Conservation (phyloP, 2,329 filamentous ascomycete species). For the Decorospora gaudefroyi region DNA sequence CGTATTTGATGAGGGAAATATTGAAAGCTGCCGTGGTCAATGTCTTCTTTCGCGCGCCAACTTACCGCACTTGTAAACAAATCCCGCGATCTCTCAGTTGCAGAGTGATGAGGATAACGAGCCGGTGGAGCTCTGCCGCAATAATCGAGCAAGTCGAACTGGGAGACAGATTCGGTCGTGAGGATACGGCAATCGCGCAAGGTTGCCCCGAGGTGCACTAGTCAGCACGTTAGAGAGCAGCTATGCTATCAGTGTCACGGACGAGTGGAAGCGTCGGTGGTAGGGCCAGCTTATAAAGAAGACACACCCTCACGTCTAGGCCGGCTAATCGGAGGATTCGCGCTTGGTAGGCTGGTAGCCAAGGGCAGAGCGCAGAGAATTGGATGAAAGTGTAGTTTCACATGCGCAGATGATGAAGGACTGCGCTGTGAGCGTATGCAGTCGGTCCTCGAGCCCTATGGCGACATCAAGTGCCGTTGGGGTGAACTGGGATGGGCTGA, state of each 20-base stretch:
- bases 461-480: conserved; percentile 12
- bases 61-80: conserved; percentile 31
- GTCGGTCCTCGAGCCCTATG: conserved; percentile 20
- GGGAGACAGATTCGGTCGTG: conserved; percentile 43
- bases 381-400: neutral
- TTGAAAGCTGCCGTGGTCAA: conserved; percentile 33
- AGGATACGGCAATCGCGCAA: conserved; percentile 37
- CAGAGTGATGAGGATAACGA: conserved; percentile 24
- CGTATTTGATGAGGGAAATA: conserved; percentile 5
- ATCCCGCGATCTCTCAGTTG: conserved; percentile 15
- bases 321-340: conserved; percentile 39
- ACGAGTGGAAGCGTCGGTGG: conserved; percentile 45
- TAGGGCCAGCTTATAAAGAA: conserved; percentile 33
- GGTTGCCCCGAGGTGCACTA: conserved; percentile 38
- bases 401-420: no score
- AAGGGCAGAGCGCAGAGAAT: conserved; percentile 1
- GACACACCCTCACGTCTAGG: conserved; percentile 25
- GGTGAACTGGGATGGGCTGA: conserved; percentile 10
- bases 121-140: conserved; percentile 39
- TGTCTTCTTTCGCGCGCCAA: conserved; percentile 20
- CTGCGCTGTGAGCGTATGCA: conserved; percentile 16
- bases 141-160: conserved; percentile 11
- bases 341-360: conserved; percentile 1
- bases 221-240: conserved; percentile 34
- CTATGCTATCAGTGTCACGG: conserved; percentile 41